A percentile compares a stretch with the other conserved stretches of the same genome.
These are phyloP conservation scores for Cryptococcus sp. DNA, from an alignment of 1,284 basidiomycete species.

Conservation along the genomic window DNA sequence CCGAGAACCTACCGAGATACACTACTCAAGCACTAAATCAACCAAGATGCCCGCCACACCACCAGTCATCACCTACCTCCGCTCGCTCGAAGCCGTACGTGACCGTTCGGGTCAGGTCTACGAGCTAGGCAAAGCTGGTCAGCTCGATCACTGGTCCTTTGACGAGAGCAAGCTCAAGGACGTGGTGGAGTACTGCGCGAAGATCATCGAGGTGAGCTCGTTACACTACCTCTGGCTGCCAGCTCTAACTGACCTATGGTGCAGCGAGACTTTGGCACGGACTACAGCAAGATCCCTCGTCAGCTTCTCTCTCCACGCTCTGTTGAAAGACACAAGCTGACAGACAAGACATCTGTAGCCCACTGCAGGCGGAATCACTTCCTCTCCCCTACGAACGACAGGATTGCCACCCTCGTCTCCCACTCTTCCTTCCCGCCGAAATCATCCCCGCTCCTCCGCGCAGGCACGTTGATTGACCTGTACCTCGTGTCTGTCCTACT, in stretches of 20 bases:
- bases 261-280: conserved; percentile 75
- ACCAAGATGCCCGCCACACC: conserved; percentile 9
- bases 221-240: background rate
- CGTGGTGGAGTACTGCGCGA: conserved; percentile 77
- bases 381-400: conserved; percentile 14
- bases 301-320: conserved; percentile 6
- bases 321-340: background rate
- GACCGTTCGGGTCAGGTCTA: conserved; percentile 79
- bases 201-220: conserved; percentile 69
- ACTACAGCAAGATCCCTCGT: conserved; percentile 39
- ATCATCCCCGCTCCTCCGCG: conserved; percentile 60
- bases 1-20: too few relatives aligned
- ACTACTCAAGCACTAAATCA: too few relatives aligned
- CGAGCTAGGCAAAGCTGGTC: conserved; percentile 68
- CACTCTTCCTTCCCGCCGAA: conserved; percentile 53
- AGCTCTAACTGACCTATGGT: background rate
- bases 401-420: background rate
- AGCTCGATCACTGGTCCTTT: conserved; percentile 83
- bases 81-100: conserved; percentile 82
- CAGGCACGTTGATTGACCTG: conserved; percentile 78
- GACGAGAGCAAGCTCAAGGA: conserved; percentile 70
- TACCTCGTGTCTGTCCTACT: conserved; percentile 84
- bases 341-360: conserved; percentile 51
- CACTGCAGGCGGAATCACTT: conserved; percentile 92
- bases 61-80: conserved; percentile 63